Evolutionary conservation across 192 early-diverging fungal genomes (phyloP), one percentile per base, ranked within the genome.

Genomic region (Allomyces macrogynus): DNA sequence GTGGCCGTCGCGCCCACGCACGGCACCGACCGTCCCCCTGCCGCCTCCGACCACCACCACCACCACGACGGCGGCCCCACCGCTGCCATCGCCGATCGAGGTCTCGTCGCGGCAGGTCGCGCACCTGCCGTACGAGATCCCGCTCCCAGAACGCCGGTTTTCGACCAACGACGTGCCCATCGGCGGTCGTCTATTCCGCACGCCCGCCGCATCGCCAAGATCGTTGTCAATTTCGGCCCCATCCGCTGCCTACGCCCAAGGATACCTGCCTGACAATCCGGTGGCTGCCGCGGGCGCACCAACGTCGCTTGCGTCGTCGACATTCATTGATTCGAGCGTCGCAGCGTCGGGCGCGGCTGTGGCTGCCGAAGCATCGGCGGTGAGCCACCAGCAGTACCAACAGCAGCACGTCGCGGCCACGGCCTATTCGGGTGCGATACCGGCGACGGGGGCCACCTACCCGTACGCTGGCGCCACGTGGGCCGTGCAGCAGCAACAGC

Each of bases 11-110:
- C 32, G 22, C n/a, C 9, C 64, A 9, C 64, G 42, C 16, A 54
- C 64, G 42, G 16, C n/a, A 3, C 10, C 64, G 43, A 23, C 43
- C 43, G 49, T 5, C 10, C 43, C 42, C 18, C n/a, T 65, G 25
- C 63, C 32, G 4, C 26, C 22, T 10, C 64, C 42, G 16, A 65
- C 20, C 64, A n/a, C 43, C 23, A 65, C n/a, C 49, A 40, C 64
- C 23, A 65, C n/a, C 49, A 40, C 64, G 64, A 20, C 64, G 64
- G 8, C 64, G 64, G 18, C n/a, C 64, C 49, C 64, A 49, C n/a
- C 49, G 42, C 22, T 65, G 64, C 24, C 16, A n/a, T n/a, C 42
- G 23, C 22, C 42, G 54, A 23, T 43, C 64, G 23, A 49, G 42
- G 20, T 20, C n/a, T 26, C 40, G 8, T 43, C n/a, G 9, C 23